Evolutionary conservation across 2,329 filamentous ascomycete species (phyloP).

Genomic region (Aspergillus calidoustus): DNA sequence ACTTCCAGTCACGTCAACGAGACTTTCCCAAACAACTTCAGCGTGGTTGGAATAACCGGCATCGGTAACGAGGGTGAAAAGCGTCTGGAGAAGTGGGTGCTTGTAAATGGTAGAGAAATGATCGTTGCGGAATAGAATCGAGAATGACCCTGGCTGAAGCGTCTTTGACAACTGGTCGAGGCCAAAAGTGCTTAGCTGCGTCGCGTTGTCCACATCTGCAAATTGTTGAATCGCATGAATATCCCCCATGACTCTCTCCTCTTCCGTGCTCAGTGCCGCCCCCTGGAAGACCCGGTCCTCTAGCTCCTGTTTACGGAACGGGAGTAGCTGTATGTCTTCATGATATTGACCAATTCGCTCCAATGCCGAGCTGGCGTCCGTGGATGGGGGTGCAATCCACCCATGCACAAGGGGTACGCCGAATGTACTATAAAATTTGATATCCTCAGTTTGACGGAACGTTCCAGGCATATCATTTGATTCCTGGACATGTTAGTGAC

Average conservation of each 20-base stretch:
- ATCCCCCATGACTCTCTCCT: conserved; percentile 81
- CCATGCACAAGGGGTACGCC: conserved; percentile 87
- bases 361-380: conserved; percentile 71
- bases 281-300: conserved; percentile 73
- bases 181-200: conserved; percentile 83
- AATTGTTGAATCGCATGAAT: conserved; percentile 84
- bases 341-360: conserved; percentile 78
- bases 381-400: conserved; percentile 75
- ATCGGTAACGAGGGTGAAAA: conserved; percentile 89
- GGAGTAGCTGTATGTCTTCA: conserved; percentile 86
- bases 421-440: conserved; percentile 90
- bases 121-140: conserved; percentile 94
- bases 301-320: conserved; percentile 87
- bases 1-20: conserved; percentile 85
- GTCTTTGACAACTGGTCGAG: conserved; percentile 73
- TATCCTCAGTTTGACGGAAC: conserved; percentile 86
- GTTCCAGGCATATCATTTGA: conserved; percentile 61
- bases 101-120: conserved; percentile 95
- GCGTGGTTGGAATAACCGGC: conserved; percentile 85
- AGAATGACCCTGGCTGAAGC: conserved; percentile 76
- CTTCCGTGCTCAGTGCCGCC: conserved; percentile 67
- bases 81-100: conserved; percentile 74
- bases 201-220: conserved; percentile 72
- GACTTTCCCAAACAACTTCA: conserved; percentile 94
- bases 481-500: conserved; percentile 46